Conservation (phyloP, 2,329 filamentous ascomycete genomes). For the Colletotrichum tofieldiae region DNA sequence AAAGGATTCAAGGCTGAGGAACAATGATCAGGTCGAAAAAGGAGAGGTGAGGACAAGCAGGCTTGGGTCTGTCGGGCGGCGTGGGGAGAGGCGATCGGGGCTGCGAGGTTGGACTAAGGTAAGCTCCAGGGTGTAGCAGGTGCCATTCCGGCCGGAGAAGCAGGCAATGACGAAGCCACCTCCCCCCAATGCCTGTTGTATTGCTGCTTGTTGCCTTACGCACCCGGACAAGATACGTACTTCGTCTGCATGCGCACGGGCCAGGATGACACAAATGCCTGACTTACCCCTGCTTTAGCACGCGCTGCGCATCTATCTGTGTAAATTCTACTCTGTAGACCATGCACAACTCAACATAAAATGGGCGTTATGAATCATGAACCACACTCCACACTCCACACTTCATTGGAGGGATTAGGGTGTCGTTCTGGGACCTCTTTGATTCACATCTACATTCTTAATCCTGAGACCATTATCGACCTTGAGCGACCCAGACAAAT, state of each 20-base stretch:
- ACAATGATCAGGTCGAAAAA: conserved; percentile 20
- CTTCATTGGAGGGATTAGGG: neutral
- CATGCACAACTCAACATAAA: conserved; percentile 35
- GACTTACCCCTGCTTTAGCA: conserved; percentile 42
- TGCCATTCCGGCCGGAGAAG: conserved; percentile 34
- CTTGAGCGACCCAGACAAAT: neutral
- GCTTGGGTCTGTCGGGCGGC: conserved; percentile 25
- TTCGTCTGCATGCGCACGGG: conserved; percentile 19
- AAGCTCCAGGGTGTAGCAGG: conserved; percentile 40
- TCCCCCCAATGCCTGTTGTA: conserved; percentile 19
- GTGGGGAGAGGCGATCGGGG: conserved; percentile 37
- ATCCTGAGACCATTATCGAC: neutral
- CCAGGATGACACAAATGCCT: conserved; percentile 31
- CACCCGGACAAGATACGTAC: conserved; percentile 26
- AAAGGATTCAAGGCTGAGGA: neutral
- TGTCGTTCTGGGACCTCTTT: neutral
- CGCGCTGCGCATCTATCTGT: conserved; percentile 8
- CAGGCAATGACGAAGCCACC: conserved; percentile 43
- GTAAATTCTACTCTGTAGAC: neutral
- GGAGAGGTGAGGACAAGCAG: conserved; percentile 21
- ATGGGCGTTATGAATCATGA: conserved; percentile 22
- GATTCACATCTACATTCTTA: neutral
- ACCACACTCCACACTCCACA: neutral
- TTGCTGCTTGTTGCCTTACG: conserved; percentile 21
- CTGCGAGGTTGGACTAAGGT: conserved; percentile 40